Base-by-base conservation (phyloP, 331 rosid species). In the Quercus phellos region DNA sequence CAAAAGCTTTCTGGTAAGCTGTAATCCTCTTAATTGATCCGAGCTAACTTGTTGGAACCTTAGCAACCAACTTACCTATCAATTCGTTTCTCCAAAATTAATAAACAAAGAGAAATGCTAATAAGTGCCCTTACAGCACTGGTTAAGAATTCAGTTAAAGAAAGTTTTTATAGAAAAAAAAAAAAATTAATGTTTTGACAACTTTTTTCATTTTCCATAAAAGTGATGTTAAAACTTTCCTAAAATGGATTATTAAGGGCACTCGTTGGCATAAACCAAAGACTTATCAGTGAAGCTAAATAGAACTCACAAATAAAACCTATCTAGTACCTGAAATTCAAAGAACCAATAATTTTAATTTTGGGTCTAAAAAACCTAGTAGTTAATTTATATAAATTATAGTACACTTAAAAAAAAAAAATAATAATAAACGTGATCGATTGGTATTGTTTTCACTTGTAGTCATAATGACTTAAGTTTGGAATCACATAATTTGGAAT, bases 1-100 rank as follows among this genome's bases (percentile, higher is more conserved):
- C 58, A 63, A 4, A 24, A 16, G 78, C 61, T 18, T 27, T 12
- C 24, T 22, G 2, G 26, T 22, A 75, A 10, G 22, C 21, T 38
- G 46, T 38, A 38, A 38, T 22, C 27, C 59, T 11, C 38, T 55
- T 24, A 14, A 72, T 73, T 19, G 17, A 72, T 67, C 61, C 26
- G 55, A 51, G 22, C 51, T 34, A 55, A 71, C 71, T 29, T 74
- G 85, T 78, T 85, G 73, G 72, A 69, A 75, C 83, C 82, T 75
- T 24, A 0, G 53, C 35, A 27, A 72, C 82, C 88, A 78, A 77
- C 58, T 68, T 60, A 19, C 30, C 75, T 14, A 50, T 80, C 85
- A 70, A n/a, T 56, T 61, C 55, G 46, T 38, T 38, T 38, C 46
- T 38, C 46, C 46, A 0, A 38, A 38, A 38, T 24, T 1, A 24